A percentile compares a stretch with the other conserved stretches of the same genome.
These are phyloP conservation scores for Thielaviopsis cerberus DNA, from an alignment of 2,329 filamentous ascomycete species.

Conservation along the genomic window DNA sequence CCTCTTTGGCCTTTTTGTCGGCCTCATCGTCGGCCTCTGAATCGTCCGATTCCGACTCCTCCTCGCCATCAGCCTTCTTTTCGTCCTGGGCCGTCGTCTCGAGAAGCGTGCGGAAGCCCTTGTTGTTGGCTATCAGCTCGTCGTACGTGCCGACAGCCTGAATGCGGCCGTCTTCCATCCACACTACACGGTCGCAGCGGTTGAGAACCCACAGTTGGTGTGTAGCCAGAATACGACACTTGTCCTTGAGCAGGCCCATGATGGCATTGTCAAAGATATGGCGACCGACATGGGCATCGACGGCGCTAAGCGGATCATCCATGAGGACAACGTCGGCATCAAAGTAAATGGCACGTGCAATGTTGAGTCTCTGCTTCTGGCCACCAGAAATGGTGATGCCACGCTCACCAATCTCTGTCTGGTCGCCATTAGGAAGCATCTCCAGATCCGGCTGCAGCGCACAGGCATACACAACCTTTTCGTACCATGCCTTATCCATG, in stretches of 20 bases:
- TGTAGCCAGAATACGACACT: slow-evolving; percentile 79
- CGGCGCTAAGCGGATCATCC: slow-evolving; percentile 51
- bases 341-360: slow-evolving; percentile 63
- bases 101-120: slow-evolving; percentile 69
- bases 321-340: slow-evolving; percentile 49
- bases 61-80: slow-evolving; percentile 34
- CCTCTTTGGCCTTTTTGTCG: slow-evolving; percentile 24
- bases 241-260: slow-evolving; percentile 68
- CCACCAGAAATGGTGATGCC: slow-evolving; percentile 91
- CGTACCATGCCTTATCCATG: slow-evolving; percentile 60
- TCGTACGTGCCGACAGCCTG: slow-evolving; percentile 76
- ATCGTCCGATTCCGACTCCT: slow-evolving; percentile 27
- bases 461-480: slow-evolving; percentile 69
- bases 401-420: slow-evolving; percentile 84
- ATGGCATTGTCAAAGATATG: slow-evolving; percentile 90
- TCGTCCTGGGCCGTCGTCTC: slow-evolving; percentile 61
- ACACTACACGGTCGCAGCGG: slow-evolving; percentile 78
- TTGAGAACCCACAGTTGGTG: slow-evolving; percentile 88
- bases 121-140: slow-evolving; percentile 63
- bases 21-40: slow-evolving; percentile 26
- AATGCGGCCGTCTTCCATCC: slow-evolving; percentile 75
- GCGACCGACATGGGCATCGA: slow-evolving; percentile 50
- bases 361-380: slow-evolving; percentile 88
- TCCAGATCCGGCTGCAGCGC: slow-evolving; percentile 72
- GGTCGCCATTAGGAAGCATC: slow-evolving; percentile 77